A percentile compares a stretch with the other conserved stretches of the same genome.
phyloP scores from a whole-genome alignment of 768 basidiomycete species.

The Pleurotus sapidus region DNA sequence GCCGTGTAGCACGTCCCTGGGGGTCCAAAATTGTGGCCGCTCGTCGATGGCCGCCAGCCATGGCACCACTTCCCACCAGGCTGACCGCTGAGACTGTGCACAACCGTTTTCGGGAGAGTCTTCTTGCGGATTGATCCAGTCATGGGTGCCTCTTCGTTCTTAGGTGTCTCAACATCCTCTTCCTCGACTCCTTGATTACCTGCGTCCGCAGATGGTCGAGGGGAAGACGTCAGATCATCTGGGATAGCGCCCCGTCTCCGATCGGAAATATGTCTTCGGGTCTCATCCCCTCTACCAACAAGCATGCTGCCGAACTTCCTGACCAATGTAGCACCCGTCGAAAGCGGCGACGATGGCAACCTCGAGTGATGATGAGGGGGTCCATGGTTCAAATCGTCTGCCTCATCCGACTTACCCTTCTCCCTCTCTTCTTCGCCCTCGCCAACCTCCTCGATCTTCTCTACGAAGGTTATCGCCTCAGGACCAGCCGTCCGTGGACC shows the following conservation, averaged over 20 bases:
- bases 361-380: conserved; percentile 1
- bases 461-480: conserved; percentile 54
- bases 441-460: conserved; percentile 29
- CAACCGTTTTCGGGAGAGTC: conserved; percentile 18
- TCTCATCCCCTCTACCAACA: conserved; percentile 44
- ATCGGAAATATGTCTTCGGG: conserved; percentile 30
- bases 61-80: conserved; percentile 41
- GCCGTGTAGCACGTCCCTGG: conserved; percentile 55
- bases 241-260: conserved; percentile 52
- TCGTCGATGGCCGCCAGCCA: conserved; percentile 49
- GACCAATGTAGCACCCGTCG: conserved; percentile 70
- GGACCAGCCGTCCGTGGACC: conserved; percentile 65
- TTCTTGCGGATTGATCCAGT: conserved; percentile 9
- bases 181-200: conserved; percentile 26
- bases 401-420: conserved; percentile 24
- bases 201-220: conserved; percentile 34
- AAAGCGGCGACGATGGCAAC: conserved; percentile 31
- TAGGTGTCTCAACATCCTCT: conserved; percentile 19
- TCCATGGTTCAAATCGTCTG: conserved; percentile 22
- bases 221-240: conserved; percentile 30
- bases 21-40: conserved; percentile 80
- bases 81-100: conserved; percentile 46
- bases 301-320: conserved; percentile 75
- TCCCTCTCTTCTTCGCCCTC: conserved; percentile 26
- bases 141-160: conserved; percentile 15